Conservation (phyloP, 371 early-diverging fungal species). For the Aphelidium insulamus region DNA sequence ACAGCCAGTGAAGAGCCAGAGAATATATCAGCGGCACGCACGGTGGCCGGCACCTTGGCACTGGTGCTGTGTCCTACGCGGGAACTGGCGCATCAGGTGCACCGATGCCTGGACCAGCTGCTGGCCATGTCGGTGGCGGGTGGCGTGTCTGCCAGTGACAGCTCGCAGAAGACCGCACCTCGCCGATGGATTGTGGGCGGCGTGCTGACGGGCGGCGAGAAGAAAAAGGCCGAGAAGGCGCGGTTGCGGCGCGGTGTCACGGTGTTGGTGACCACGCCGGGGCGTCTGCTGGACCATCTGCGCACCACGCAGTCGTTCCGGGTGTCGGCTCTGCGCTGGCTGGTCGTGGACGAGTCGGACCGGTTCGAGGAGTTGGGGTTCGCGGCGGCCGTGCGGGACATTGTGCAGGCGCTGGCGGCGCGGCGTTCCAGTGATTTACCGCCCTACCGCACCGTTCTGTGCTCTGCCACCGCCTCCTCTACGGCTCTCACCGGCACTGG, state of each 20-base stretch:
- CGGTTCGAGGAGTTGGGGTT: constrained; percentile 90
- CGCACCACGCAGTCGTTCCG: constrained; percentile 60
- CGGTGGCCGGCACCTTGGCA: constrained; percentile 32
- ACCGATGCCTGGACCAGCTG: constrained; percentile 40
- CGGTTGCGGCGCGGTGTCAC: constrained; percentile 77
- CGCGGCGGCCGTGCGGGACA: constrained; percentile 72
- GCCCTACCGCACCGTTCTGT: constrained; percentile 33
- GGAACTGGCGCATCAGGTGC: constrained; percentile 93
- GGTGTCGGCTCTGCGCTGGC: constrained; percentile 49
- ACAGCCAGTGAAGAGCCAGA: constrained; percentile 8
- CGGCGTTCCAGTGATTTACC: constrained; percentile 1
- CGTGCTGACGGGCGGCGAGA: constrained; percentile 75
- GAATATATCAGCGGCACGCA: constrained; percentile 18
- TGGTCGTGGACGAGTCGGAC: constrained; percentile 98
- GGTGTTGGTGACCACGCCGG: constrained; percentile 91
- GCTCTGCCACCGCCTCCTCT: too few relatives aligned
- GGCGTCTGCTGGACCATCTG: constrained; percentile 88
- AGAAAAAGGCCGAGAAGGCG: constrained; percentile 75
- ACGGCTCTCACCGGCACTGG: too few relatives aligned
- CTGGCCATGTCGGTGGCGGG: constrained; percentile 22
- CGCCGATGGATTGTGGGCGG: constrained; percentile 79
- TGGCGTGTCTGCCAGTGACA: background rate
- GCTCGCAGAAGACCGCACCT: constrained; percentile 19
- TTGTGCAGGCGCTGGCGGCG: constrained; percentile 39
- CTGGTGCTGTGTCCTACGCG: constrained; percentile 89